Evolutionary conservation across 129 eudicot species (phyloP).

Genomic region (Helichrysum umbraculigerum): DNA sequence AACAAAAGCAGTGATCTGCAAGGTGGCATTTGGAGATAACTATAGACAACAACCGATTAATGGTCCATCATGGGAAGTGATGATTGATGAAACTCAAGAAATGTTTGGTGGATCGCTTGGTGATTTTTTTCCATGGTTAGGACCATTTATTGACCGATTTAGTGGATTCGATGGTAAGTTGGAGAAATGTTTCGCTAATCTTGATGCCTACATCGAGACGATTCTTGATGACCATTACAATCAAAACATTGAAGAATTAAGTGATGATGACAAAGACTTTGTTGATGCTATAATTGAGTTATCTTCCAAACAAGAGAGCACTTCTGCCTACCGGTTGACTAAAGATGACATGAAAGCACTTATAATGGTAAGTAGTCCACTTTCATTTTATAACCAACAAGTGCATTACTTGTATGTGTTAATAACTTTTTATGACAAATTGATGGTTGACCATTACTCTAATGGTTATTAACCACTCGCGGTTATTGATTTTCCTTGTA

Average conservation of each 20-base stretch:
- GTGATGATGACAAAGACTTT: background rate
- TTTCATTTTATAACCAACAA: background rate
- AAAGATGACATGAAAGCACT: background rate
- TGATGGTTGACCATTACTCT: no score
- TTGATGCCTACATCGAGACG: constrained; percentile 8
- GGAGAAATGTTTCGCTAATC: background rate
- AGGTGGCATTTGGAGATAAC: background rate
- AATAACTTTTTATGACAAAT: no score
- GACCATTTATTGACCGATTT: background rate
- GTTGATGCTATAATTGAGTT: background rate
- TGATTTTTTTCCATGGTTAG: background rate
- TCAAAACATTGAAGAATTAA: background rate
- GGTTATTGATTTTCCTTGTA: no score
- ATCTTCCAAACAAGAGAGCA: background rate
- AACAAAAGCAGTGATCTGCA: background rate
- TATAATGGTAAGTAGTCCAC: background rate
- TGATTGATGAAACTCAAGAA: background rate
- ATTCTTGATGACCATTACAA: background rate
- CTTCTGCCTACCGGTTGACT: background rate
- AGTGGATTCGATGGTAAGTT: background rate
- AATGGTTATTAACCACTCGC: no score
- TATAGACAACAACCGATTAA: background rate
- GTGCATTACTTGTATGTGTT: no score
- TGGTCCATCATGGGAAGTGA: constrained; percentile 1
- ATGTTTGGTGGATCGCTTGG: background rate